Percentiles rank a stretch among this genome's conserved stretches.
These are phyloP conservation scores for Mycena sanguinolenta DNA, from an alignment of 768 basidiomycete genomes.

Conservation along the genomic window DNA sequence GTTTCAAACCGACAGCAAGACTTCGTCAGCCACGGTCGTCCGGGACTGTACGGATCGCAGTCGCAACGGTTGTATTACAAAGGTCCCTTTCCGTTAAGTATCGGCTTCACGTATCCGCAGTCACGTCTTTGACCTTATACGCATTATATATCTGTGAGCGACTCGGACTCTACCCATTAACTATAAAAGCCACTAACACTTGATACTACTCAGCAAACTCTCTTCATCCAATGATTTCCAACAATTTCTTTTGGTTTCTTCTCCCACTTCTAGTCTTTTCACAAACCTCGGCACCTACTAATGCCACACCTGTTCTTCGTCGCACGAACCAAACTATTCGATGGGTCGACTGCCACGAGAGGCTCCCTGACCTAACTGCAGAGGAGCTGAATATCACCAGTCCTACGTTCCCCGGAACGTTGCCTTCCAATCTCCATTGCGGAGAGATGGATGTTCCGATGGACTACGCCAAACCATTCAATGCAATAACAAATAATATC, in stretches of 20 bases:
- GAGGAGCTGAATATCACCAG: constrained; percentile 14
- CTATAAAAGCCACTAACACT: neutral
- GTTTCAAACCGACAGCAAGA: no score
- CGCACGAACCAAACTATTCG: constrained; percentile 15
- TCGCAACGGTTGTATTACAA: no score
- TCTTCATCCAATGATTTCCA: neutral
- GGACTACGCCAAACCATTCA: constrained; percentile 29
- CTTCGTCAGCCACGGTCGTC: no score
- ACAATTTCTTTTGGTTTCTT: no score
- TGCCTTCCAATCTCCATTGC: constrained; percentile 28
- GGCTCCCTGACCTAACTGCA: constrained; percentile 18
- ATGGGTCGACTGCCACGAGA: constrained; percentile 25
- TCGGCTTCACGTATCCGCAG: no score
- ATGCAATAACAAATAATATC: constrained; percentile 14
- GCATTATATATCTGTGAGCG: no score
- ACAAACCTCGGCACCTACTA: neutral
- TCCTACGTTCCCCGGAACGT: neutral
- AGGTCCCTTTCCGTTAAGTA: no score
- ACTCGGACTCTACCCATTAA: no score
- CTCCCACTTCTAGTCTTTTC: neutral
- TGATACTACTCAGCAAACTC: neutral
- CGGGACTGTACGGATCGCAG: no score
- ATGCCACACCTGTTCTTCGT: neutral
- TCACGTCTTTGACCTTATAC: no score
- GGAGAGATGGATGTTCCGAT: constrained; percentile 33